These are phyloP conservation scores for Leccinum obscurum DNA, from an alignment of 768 basidiomycete species.

Conservation along the genomic window DNA sequence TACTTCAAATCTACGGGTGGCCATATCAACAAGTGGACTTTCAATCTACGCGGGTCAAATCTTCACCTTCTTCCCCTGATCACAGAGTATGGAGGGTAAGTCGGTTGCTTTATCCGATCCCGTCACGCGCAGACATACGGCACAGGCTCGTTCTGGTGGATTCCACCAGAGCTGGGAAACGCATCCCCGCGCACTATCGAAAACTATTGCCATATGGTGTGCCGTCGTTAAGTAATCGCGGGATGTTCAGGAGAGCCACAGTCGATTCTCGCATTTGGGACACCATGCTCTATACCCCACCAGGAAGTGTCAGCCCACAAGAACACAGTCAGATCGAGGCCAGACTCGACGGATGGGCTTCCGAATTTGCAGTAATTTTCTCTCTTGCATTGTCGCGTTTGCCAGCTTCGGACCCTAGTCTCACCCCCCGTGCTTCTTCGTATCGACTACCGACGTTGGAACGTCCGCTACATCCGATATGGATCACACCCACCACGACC, in stretches of 20 bases:
- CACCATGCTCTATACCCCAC: constrained; percentile 64
- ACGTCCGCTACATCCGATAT: constrained; percentile 78
- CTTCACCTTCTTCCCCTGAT: constrained; percentile 70
- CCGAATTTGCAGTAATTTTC: constrained; percentile 55
- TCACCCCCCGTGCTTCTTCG: constrained; percentile 56
- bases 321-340: constrained; percentile 81
- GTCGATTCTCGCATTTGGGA: constrained; percentile 47
- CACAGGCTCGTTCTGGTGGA: constrained; percentile 82
- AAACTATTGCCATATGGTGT: constrained; percentile 95
- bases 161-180: constrained; percentile 90
- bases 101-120: constrained; percentile 3
- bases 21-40: constrained; percentile 81
- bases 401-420: not conserved
- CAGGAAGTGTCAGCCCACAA: constrained; percentile 61
- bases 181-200: constrained; percentile 89
- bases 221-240: constrained; percentile 71
- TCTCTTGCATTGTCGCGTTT: no score
- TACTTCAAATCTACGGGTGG: constrained; percentile 96
- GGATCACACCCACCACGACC: constrained; percentile 78
- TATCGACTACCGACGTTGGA: constrained; percentile 62
- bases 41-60: constrained; percentile 83
- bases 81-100: constrained; percentile 58
- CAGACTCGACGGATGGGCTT: constrained; percentile 67
- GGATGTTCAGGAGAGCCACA: constrained; percentile 33
- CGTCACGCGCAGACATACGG: not conserved